These are phyloP conservation scores for Aspergillus cavernicola DNA, from an alignment of 495 filamentous ascomycete genomes.

Conservation along the genomic window DNA sequence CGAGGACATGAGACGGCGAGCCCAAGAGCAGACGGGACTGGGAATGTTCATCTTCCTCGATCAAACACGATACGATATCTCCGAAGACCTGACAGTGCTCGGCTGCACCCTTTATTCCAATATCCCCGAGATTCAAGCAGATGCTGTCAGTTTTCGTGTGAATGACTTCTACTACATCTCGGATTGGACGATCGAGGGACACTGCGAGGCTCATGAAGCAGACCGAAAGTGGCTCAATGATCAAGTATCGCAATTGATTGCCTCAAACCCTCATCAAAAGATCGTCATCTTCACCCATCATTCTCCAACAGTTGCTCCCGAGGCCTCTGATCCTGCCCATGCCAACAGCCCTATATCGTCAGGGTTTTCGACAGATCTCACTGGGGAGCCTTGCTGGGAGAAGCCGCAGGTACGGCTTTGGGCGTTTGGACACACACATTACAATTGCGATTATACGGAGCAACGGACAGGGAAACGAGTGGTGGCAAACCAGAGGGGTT, in stretches of 20 bases:
- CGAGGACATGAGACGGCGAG: conserved; percentile 8
- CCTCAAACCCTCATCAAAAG: conserved; percentile 29
- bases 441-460: conserved; percentile 42
- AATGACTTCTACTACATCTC: conserved; percentile 49
- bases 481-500: conserved; percentile 37
- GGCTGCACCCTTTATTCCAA: conserved; percentile 39
- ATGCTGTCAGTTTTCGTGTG: conserved; percentile 28
- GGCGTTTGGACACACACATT: conserved; percentile 59
- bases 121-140: conserved; percentile 17
- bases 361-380: conserved; percentile 47
- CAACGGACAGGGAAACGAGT: conserved; percentile 26
- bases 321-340: conserved; percentile 41
- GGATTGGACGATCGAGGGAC: conserved; percentile 44
- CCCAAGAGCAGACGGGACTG: conserved; percentile 11
- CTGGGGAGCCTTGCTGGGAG: conserved; percentile 41
- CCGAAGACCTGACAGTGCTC: conserved; percentile 35
- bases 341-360: conserved; percentile 32
- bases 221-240: conserved; percentile 52
- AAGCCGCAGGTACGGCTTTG: conserved; percentile 43
- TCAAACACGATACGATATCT: conserved; percentile 37
- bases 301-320: conserved; percentile 38
- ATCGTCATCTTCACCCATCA: conserved; percentile 53
- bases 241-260: conserved; percentile 35
- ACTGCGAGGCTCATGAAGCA: conserved; percentile 33
- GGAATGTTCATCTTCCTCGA: conserved; percentile 48